These are phyloP conservation scores for Daldinia vernicosa DNA, from an alignment of 495 filamentous ascomycete species.

Conservation along the genomic window DNA sequence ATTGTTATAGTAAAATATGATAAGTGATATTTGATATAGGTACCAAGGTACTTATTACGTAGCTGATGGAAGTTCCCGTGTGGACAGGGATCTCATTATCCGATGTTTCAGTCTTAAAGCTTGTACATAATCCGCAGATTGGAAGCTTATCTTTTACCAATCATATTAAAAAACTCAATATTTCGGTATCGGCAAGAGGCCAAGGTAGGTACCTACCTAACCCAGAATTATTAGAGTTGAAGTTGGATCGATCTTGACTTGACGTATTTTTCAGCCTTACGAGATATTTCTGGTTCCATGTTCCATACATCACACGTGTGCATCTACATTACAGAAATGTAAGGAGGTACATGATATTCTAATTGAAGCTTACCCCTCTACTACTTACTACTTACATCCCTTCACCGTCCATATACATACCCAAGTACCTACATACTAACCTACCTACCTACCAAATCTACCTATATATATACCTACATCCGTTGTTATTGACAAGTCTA, in stretches of 20 bases:
- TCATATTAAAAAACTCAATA: not conserved
- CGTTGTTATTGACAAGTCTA: too few species aligned
- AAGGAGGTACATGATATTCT: too few species aligned
- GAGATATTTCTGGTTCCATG: too few species aligned
- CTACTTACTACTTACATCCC: not conserved
- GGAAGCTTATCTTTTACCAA: conserved; percentile 6
- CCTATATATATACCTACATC: not conserved
- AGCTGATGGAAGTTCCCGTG: not conserved
- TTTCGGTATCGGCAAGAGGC: not conserved
- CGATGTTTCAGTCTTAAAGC: not conserved
- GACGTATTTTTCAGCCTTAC: not conserved
- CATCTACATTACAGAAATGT: too few species aligned
- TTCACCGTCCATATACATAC: not conserved
- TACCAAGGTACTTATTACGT: not conserved
- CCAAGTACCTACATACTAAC: not conserved
- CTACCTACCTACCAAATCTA: not conserved
- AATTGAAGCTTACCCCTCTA: too few species aligned
- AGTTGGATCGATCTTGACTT: too few species aligned
- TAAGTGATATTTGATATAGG: not conserved
- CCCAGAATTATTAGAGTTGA: too few species aligned
- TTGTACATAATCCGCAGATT: too few species aligned
- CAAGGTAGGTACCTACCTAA: not conserved
- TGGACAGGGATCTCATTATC: not conserved
- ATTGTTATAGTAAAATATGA: not conserved
- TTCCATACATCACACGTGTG: too few species aligned